phyloP scores from a whole-genome alignment of 2,329 filamentous ascomycete genomes.

The Pseudocercospora crystallina region DNA sequence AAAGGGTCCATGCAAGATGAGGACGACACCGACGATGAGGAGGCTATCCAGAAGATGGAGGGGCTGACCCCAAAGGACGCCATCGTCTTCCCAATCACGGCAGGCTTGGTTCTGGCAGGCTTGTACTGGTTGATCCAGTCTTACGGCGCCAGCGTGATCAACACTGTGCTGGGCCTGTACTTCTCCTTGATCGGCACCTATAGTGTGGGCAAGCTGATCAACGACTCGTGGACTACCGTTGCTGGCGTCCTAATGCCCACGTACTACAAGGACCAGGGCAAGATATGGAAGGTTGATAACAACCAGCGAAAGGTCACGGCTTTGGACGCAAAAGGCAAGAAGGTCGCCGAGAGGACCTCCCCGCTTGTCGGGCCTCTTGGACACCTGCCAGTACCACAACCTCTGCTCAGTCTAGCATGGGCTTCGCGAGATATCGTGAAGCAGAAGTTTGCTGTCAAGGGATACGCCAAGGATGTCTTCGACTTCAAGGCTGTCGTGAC shows the following conservation, averaged over 20 bases:
- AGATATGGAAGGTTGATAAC: constrained; percentile 50
- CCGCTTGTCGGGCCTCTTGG: constrained; percentile 55
- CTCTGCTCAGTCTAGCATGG: constrained; percentile 48
- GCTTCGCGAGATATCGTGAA: constrained; percentile 47
- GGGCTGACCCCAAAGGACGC: constrained; percentile 75
- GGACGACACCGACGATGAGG: constrained; percentile 55
- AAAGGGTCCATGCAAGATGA: constrained; percentile 30
- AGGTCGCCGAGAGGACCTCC: constrained; percentile 35
- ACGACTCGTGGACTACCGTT: constrained; percentile 66
- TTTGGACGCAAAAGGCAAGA: constrained; percentile 6
- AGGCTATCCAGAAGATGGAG: constrained; percentile 60
- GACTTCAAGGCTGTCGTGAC: constrained; percentile 53
- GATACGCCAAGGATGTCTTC: constrained; percentile 49
- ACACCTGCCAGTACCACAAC: constrained; percentile 45
- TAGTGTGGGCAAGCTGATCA: constrained; percentile 70
- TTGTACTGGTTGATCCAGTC: constrained; percentile 89
- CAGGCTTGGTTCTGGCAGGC: constrained; percentile 67
- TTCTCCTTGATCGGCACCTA: constrained; percentile 79
- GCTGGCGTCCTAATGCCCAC: constrained; percentile 71
- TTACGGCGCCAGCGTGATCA: constrained; percentile 78
- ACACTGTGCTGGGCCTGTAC: constrained; percentile 79
- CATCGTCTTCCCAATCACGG: constrained; percentile 78
- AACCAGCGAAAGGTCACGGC: constrained; percentile 35
- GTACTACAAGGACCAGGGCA: constrained; percentile 59
- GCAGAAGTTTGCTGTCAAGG: constrained; percentile 52